phyloP scores from a whole-genome alignment of 2,329 filamentous ascomycete genomes.

The Ambrosiella cleistominuta region DNA sequence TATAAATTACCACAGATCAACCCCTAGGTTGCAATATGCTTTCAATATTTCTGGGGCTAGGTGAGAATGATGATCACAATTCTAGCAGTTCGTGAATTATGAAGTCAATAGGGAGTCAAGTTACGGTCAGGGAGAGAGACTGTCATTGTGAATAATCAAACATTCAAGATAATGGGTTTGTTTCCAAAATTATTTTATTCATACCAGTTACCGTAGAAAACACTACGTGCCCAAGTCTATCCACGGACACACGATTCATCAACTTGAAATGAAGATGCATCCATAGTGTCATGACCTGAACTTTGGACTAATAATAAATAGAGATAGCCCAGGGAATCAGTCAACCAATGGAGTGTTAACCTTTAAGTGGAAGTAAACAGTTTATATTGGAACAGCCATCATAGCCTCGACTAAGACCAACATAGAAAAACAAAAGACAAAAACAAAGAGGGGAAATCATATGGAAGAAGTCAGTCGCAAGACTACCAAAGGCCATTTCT shows the following conservation, averaged over 20 bases:
- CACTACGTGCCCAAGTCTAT: no score
- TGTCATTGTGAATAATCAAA: no score
- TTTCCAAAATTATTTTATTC: not conserved
- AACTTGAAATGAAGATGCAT: not conserved
- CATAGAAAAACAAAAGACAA: not conserved
- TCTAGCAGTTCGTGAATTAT: no score
- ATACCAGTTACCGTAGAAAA: not conserved
- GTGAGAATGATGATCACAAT: no score
- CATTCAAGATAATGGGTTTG: no score
- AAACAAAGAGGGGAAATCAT: not conserved
- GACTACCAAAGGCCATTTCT: not conserved
- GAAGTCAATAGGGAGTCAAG: no score
- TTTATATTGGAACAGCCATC: not conserved
- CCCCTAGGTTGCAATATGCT: no score
- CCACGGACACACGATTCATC: not conserved
- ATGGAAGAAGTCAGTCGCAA: not conserved
- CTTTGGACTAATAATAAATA: not conserved
- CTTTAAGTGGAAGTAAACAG: not conserved
- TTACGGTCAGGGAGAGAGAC: no score
- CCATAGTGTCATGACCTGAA: not conserved
- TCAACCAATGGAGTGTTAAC: not conserved
- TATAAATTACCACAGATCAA: no score
- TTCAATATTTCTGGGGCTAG: no score
- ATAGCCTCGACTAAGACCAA: not conserved
- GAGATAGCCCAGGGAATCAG: not conserved